Conservation (phyloP, 2,329 filamentous ascomycete species). For the Penicillium sp. region DNA sequence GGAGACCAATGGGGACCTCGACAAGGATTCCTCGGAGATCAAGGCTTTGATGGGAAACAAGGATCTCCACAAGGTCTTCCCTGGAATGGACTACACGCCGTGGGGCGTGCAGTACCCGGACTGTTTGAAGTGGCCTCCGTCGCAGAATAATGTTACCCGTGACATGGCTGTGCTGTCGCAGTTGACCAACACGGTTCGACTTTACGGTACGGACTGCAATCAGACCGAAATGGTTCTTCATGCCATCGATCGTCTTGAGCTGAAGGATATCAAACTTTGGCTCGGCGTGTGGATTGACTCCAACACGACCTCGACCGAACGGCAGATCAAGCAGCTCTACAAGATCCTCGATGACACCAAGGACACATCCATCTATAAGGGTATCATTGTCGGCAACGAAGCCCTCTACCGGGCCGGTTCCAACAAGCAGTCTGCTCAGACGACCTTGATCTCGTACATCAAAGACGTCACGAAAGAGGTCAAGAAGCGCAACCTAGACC, state of each 20-base stretch:
- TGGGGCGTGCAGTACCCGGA: conserved; percentile 86
- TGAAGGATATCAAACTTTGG: conserved; percentile 82
- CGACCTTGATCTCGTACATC: conserved; percentile 63
- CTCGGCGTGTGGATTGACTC: conserved; percentile 88
- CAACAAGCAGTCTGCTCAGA: conserved; percentile 61
- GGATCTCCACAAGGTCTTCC: conserved; percentile 86
- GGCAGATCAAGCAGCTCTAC: conserved; percentile 83
- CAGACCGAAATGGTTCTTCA: conserved; percentile 92
- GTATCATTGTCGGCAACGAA: conserved; percentile 63
- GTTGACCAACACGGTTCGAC: conserved; percentile 78
- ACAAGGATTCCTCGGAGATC: conserved; percentile 74
- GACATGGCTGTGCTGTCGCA: conserved; percentile 88
- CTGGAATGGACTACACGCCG: conserved; percentile 92
- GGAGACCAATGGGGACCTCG: conserved; percentile 65
- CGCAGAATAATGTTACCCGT: conserved; percentile 90
- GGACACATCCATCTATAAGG: conserved; percentile 53
- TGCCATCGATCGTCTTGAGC: conserved; percentile 69
- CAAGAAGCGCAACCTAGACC: conserved; percentile 60
- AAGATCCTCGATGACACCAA: conserved; percentile 63
- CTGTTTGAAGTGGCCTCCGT: conserved; percentile 72
- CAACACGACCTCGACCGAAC: conserved; percentile 76
- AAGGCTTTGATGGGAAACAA: conserved; percentile 75
- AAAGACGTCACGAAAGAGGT: conserved; percentile 69
- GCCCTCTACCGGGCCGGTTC: conserved; percentile 54
- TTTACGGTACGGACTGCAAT: conserved; percentile 97